Evolutionary conservation across 352 stramenopile genomes (phyloP), one percentile per base, ranked within the genome.

Genomic region (Hyaloperonospora brassicae): DNA sequence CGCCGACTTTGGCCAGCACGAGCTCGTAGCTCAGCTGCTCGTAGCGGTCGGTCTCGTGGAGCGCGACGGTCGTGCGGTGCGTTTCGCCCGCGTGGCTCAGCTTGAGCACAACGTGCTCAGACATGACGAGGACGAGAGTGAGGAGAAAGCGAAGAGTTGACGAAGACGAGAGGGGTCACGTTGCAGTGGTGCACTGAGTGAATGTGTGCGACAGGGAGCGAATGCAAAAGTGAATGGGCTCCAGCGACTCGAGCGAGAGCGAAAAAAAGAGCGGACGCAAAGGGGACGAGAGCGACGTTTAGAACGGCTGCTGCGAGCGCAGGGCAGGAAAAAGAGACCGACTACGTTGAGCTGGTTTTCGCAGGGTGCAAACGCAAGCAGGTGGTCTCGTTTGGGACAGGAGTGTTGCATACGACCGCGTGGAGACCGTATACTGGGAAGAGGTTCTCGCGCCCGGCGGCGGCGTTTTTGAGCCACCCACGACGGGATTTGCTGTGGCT

Each of bases 21-120:
- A 66, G 36, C 12, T 76, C 65, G 62, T 79, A 82, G 35, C 59
- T 73, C 53, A 85, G 50, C 40, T 65, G 44, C 6, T 59, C 36
- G 30, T 64, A 64, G 4, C 31, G 31, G 43, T 60, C 45, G 14
- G 56, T 42, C 8, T 50, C 38, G 34, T 27, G 42, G 27, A 69
- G 46, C 56, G 52, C 11, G 47, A 86, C 62, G 44, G 55, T 66
- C 48, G 74, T 36, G 48, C 67, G 66, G 53, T 77, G 75, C 25
- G 69, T 84, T 50, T 84, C 72, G 11, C 61, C 73, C 11, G 66
- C 59, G 49, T 69, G 64, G 42, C 57, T 84, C 50, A 89, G 68
- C 64, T 86, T 82, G 24, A 89, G 63, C 40, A 71, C 62, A 49
- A 76, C 62, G 31, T 51, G 64, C 47, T 64, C 45, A 23, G 56